Conservation (phyloP, 805 yeast genomes). For the Ogataea parapolymorpha region DNA sequence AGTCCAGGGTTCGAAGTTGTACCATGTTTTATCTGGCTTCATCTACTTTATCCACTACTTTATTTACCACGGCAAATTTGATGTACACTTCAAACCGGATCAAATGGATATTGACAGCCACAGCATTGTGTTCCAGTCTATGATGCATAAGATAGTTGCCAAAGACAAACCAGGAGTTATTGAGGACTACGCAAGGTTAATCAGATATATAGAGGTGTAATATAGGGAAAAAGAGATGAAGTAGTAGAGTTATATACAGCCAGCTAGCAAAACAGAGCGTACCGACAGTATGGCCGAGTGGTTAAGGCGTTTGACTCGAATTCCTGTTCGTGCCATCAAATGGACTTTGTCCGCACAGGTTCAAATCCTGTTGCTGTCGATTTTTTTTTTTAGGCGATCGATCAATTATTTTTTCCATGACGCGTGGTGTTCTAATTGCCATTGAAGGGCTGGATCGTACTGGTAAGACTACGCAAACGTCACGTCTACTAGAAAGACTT, state of each 20-base stretch:
- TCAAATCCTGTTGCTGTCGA: slow-evolving; percentile 63
- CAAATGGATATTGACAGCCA: slow-evolving; percentile 25
- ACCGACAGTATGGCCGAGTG: slow-evolving; percentile 39
- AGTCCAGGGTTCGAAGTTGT: slow-evolving; percentile 20
- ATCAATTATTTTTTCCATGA: slow-evolving; percentile 10
- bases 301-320: slow-evolving; percentile 40
- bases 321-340: slow-evolving; percentile 28
- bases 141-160: slow-evolving; percentile 28
- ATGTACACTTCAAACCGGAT: slow-evolving; percentile 19
- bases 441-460: slow-evolving; percentile 94
- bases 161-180: slow-evolving; percentile 11
- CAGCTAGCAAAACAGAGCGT: neutral
- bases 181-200: slow-evolving; percentile 12
- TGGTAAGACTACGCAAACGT: slow-evolving; percentile 87
- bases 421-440: slow-evolving; percentile 70
- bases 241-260: neutral
- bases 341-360: slow-evolving; percentile 67
- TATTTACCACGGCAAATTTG: slow-evolving; percentile 22
- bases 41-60: slow-evolving; percentile 30
- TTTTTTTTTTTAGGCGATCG: slow-evolving; percentile 25
- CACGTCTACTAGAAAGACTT: slow-evolving; percentile 33
- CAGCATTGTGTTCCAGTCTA: slow-evolving; percentile 25
- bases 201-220: slow-evolving; percentile 1
- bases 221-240: neutral
- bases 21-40: slow-evolving; percentile 27